Base-by-base conservation (phyloP, 2,329 filamentous ascomycete genomes). In the Penicillium psychrosexuale region DNA sequence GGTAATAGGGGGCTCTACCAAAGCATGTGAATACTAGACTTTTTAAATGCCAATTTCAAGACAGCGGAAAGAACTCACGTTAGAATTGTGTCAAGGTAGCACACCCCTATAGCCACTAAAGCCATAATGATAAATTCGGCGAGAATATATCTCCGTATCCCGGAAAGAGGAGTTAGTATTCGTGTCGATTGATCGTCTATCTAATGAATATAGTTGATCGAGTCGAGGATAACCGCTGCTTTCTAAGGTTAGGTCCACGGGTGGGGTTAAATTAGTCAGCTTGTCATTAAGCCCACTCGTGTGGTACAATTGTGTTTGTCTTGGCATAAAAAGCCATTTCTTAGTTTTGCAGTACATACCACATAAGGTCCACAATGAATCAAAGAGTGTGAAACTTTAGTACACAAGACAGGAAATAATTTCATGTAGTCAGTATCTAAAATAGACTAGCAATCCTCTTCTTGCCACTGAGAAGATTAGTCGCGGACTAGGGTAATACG, bases 51-150 rank as follows among this genome's bases (percentile, higher is more conserved):
- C n/a, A n/a, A 30, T 5, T 31, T 31, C 12, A 15, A 22, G 57
- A 45, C 22, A 28, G 27, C 45, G 34, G 46, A 33, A 56, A 47
- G 51, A 47, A 70, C 73, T 71, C 75, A 81, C 85, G 79, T 85
- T 38, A 89, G 76, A 55, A 90, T 87, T 1, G 85, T 90, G 70
- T 90, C 87, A 36, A 89, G 73, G 72, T 89, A 89, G 62, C 85
- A 87, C 27, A 85, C 85, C 22, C 87, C 87, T 42, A 87, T 78
- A 43, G 85, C 80, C 48, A 89, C 74, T 57, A 90, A 76, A 60
- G 83, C 81, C 72, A 78, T 80, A 31, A 27, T 49, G 5, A 38
- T 33, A 24, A 34, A 17, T 17, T 27, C 15, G 5, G 15, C 13
- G 15, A n/a, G 19, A 2, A 19, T 31, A 0, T 31, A 11, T 17